Conservation (phyloP, 306 rosid genomes). For the Quercus variabilis region DNA sequence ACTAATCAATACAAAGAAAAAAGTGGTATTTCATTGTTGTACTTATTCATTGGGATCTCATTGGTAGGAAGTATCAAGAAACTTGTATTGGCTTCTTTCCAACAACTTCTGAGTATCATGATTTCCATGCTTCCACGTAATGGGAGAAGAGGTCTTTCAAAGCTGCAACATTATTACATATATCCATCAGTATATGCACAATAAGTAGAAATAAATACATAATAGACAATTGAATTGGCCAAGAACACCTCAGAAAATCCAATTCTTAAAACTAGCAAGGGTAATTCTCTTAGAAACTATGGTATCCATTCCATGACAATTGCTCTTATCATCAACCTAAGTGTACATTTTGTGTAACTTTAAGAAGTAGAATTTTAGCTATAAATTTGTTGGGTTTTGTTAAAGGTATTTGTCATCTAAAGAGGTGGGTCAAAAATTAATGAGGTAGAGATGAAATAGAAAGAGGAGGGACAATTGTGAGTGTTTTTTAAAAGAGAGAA, state of each 20-base stretch:
- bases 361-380: no score
- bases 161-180: constrained; percentile 40
- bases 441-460: no score
- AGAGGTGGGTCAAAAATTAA: no score
- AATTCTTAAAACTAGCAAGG: not conserved
- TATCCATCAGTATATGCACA: constrained; percentile 3
- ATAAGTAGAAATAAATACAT: not conserved
- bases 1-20: not conserved
- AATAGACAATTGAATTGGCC: not conserved
- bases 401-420: no score
- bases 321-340: no score
- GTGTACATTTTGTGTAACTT: no score
- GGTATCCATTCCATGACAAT: no score
- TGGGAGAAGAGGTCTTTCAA: constrained; percentile 79
- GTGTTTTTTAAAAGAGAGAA: no score
- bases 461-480: no score
- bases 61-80: constrained; percentile 24
- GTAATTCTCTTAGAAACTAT: no score
- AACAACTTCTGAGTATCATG: constrained; percentile 79
- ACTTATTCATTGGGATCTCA: not conserved
- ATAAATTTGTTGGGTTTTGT: no score
- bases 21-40: constrained; percentile 8
- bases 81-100: constrained; percentile 49
- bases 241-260: not conserved
- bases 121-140: constrained; percentile 85